These are phyloP conservation scores for Begonia masoniana DNA, from an alignment of 306 rosid genomes.

Conservation along the genomic window DNA sequence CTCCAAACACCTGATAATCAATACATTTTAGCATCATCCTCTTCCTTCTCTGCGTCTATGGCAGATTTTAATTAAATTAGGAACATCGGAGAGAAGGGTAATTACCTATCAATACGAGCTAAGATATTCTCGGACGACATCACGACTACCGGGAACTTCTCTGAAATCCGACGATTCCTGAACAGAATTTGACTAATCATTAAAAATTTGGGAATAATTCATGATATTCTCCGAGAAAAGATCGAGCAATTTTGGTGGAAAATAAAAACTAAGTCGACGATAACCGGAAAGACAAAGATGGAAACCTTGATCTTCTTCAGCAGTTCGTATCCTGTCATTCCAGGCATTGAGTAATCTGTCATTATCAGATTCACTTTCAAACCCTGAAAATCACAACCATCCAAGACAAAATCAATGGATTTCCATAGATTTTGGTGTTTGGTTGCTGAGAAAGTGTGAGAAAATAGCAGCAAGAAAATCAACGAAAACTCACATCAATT, in stretches of 20 bases:
- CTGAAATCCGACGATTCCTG: constrained; percentile 84
- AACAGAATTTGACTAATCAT: constrained; percentile 3
- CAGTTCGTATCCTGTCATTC: constrained; percentile 91
- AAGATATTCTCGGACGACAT: constrained; percentile 91
- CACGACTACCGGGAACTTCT: constrained; percentile 90
- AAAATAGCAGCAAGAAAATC: background rate
- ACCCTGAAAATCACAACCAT: constrained; percentile 31
- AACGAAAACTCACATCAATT: constrained; percentile 46
- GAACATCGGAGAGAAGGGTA: too few relatives aligned
- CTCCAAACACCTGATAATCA: too few relatives aligned
- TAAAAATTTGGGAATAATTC: too few relatives aligned
- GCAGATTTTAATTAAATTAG: too few relatives aligned
- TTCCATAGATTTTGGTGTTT: too few relatives aligned
- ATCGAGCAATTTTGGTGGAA: too few relatives aligned
- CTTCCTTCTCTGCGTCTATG: too few relatives aligned
- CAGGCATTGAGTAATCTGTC: constrained; percentile 98
- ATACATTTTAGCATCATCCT: too few relatives aligned
- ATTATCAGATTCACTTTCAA: constrained; percentile 81
- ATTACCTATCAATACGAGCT: constrained; percentile 82
- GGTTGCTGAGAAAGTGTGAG: background rate
- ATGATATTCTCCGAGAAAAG: too few relatives aligned
- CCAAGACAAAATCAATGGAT: background rate
- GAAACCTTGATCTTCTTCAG: constrained; percentile 80
- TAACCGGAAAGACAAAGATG: background rate
- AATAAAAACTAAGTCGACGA: too few relatives aligned